A percentile compares a stretch with the other conserved stretches of the same genome.
Conservation (phyloP, 768 basidiomycete species). For the Boletus subcaerulescens region DNA sequence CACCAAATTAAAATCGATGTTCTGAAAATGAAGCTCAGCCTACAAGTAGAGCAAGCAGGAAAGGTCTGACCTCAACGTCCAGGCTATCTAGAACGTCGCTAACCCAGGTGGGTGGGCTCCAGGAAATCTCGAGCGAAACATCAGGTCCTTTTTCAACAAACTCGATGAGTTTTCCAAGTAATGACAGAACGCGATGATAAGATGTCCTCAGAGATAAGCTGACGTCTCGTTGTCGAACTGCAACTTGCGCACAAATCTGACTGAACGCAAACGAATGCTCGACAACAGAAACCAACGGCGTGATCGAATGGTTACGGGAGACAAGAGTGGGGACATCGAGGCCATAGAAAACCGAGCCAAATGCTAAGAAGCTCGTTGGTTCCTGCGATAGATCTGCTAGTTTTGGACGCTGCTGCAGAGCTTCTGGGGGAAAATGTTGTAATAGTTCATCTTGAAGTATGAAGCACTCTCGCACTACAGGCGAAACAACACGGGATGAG, state of each 20-base stretch:
- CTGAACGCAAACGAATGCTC: constrained; percentile 52
- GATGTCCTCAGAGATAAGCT: constrained; percentile 43
- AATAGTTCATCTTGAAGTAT: constrained; percentile 54
- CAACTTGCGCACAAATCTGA: constrained; percentile 39
- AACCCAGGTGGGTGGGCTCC: constrained; percentile 70
- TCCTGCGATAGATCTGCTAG: constrained; percentile 37
- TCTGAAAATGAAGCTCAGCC: constrained; percentile 11
- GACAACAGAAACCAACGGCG: constrained; percentile 58
- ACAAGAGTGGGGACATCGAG: constrained; percentile 33
- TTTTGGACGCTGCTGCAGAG: constrained; percentile 50
- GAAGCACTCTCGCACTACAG: constrained; percentile 41
- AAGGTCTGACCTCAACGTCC: constrained; percentile 48
- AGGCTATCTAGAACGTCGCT: constrained; percentile 49
- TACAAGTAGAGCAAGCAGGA: background rate
- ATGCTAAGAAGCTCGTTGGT: constrained; percentile 44
- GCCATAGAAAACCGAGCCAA: constrained; percentile 63
- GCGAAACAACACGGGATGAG: constrained; percentile 33
- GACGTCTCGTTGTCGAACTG: constrained; percentile 34
- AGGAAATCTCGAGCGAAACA: constrained; percentile 35
- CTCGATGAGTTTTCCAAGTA: constrained; percentile 50
- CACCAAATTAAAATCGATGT: constrained; percentile 59
- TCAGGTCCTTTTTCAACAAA: constrained; percentile 37
- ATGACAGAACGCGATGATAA: constrained; percentile 47
- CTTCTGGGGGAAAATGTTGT: constrained; percentile 46
- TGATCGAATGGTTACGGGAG: constrained; percentile 24